A percentile compares a stretch with the other conserved stretches of the same genome.
phyloP scores from a whole-genome alignment of 352 stramenopile species.

The Globisporangium splendens region DNA sequence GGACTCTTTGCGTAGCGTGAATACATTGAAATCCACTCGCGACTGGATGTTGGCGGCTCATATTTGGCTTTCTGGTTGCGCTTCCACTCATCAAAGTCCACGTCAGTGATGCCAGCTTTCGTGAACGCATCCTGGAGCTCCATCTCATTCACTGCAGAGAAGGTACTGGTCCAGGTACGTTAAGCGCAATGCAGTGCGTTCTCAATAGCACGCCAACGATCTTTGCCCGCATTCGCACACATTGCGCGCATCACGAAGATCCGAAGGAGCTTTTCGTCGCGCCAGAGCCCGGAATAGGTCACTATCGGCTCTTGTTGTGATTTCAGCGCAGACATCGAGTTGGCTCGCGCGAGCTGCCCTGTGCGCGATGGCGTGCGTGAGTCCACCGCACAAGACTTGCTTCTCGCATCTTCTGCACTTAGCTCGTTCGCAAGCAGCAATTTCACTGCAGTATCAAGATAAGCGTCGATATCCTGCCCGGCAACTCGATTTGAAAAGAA shows the following conservation, averaged over 20 bases:
- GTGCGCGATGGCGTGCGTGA: background rate
- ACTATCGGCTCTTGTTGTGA: constrained; percentile 2
- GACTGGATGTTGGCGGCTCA: constrained; percentile 13
- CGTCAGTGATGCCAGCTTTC: constrained; percentile 11
- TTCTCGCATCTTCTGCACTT: constrained; percentile 4
- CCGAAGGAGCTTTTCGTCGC: constrained; percentile 54
- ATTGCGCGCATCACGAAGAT: constrained; percentile 46
- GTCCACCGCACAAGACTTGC: background rate
- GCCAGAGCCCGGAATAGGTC: constrained; percentile 43
- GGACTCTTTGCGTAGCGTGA: constrained; percentile 31
- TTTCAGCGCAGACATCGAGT: background rate
- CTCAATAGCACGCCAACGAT: constrained; percentile 31
- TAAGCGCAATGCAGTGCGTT: constrained; percentile 44
- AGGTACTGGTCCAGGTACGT: constrained; percentile 45
- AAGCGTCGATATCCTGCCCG: constrained; percentile 40
- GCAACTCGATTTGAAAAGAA: constrained; percentile 68
- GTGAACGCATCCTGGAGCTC: constrained; percentile 37
- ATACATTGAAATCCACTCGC: constrained; percentile 54
- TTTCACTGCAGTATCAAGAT: constrained; percentile 53
- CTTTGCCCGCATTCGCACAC: constrained; percentile 19
- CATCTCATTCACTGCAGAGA: constrained; percentile 37
- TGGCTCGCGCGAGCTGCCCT: background rate
- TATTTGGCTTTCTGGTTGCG: constrained; percentile 22
- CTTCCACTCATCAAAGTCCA: constrained; percentile 67
- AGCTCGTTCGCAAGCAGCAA: constrained; percentile 37